These are phyloP conservation scores for Leccinum boreale DNA, from an alignment of 768 basidiomycete species.

Conservation along the genomic window DNA sequence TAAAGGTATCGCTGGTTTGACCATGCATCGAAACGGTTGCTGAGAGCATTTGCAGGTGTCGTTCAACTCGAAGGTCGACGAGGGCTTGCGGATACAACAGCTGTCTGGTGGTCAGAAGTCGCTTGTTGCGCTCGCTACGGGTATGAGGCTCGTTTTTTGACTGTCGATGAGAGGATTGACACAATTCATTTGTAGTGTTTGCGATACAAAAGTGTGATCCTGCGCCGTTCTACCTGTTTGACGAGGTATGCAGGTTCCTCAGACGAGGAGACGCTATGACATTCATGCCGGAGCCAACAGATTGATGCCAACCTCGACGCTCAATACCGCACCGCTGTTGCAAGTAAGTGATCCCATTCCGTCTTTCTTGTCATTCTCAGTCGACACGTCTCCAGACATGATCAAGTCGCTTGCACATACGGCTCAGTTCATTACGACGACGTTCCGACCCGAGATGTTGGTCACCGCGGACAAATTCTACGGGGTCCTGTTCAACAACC, in stretches of 20 bases:
- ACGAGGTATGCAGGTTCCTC: constrained; percentile 57
- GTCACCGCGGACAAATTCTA: constrained; percentile 96
- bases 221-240: constrained; percentile 98
- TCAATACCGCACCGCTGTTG: constrained; percentile 95
- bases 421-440: constrained; percentile 97
- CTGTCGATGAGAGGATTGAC: constrained; percentile 1
- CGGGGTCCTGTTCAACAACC: constrained; percentile 93
- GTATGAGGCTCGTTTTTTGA: constrained; percentile 35
- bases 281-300: constrained; percentile 31
- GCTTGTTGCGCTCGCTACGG: constrained; percentile 90
- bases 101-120: constrained; percentile 97
- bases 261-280: not conserved
- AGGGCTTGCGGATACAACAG: constrained; percentile 94
- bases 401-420: constrained; percentile 84
- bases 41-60: constrained; percentile 63
- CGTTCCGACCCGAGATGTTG: constrained; percentile 97
- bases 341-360: constrained; percentile 51
- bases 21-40: not conserved
- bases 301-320: constrained; percentile 98
- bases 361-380: constrained; percentile 35
- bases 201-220: constrained; percentile 99
- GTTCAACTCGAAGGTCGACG: constrained; percentile 98
- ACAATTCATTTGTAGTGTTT: constrained; percentile 59
- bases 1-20: constrained; percentile 55
- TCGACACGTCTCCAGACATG: constrained; percentile 46